Percentiles rank a stretch among this genome's conserved stretches.
Evolutionary conservation across 1,284 basidiomycete genomes (phyloP).

Genomic region (Melampsora abietis-canadensis): DNA sequence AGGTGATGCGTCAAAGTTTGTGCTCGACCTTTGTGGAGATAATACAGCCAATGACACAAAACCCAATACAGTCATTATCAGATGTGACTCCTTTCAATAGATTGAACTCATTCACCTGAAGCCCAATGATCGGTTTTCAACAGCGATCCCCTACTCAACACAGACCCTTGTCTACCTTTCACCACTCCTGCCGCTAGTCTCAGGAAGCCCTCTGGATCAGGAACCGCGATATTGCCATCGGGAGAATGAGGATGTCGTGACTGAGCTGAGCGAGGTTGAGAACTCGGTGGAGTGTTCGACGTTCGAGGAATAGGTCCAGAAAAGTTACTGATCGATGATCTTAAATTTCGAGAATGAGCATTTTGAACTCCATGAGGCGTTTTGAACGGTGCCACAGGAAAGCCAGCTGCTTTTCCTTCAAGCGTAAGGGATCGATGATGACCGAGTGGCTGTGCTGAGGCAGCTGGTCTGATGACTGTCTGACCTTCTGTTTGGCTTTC

Average conservation of each 20-base stretch:
- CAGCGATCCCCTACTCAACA: slow-evolving; percentile 34
- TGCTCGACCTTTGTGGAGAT: slow-evolving; percentile 23
- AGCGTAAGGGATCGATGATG: too few relatives aligned
- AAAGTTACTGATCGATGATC: slow-evolving; percentile 9
- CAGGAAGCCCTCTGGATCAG: slow-evolving; percentile 24
- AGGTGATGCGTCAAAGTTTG: slow-evolving; percentile 57
- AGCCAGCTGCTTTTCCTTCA: too few relatives aligned
- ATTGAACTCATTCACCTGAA: slow-evolving; percentile 15
- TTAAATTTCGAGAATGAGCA: not conserved
- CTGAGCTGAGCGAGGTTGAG: not conserved
- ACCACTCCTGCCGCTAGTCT: slow-evolving; percentile 36
- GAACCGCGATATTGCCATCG: not conserved
- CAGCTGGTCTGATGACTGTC: too few relatives aligned
- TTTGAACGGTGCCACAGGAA: too few relatives aligned
- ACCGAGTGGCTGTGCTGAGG: too few relatives aligned
- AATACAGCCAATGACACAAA: too few relatives aligned
- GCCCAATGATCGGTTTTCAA: slow-evolving; percentile 43
- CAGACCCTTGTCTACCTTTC: slow-evolving; percentile 40
- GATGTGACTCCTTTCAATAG: not conserved
- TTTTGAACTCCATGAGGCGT: too few relatives aligned
- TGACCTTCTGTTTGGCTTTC: too few relatives aligned
- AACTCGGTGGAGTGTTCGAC: not conserved
- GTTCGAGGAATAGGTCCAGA: not conserved
- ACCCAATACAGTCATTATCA: not conserved
- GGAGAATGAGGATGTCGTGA: not conserved